These are phyloP conservation scores for Acer saccharum DNA, from an alignment of 345 rosid species.

Conservation along the genomic window DNA sequence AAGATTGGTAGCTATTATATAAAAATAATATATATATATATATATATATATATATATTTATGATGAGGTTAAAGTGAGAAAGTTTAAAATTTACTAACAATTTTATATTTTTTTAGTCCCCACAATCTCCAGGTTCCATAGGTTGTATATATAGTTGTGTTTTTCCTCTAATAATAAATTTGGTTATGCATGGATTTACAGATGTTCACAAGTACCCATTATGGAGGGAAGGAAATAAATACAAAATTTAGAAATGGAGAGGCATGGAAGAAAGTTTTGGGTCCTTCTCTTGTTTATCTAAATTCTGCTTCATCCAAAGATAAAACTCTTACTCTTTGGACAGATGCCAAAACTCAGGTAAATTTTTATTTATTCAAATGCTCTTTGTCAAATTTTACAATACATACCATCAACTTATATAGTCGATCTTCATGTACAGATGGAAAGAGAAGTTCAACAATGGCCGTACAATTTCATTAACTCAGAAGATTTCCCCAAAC, in stretches of 20 bases:
- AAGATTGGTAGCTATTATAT: too few species aligned
- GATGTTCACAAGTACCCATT: constrained; percentile 95
- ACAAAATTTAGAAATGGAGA: constrained; percentile 49
- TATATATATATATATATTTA: too few species aligned
- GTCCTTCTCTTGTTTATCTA: constrained; percentile 79
- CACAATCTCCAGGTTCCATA: too few species aligned
- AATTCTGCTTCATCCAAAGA: constrained; percentile 45
- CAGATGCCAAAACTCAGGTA: constrained; percentile 83
- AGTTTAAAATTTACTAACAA: too few species aligned
- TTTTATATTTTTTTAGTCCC: too few species aligned
- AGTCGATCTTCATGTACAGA: constrained; percentile 30
- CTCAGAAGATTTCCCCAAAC: constrained; percentile 55
- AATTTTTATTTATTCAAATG: background rate
- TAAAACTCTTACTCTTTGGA: constrained; percentile 47
- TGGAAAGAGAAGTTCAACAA: constrained; percentile 47
- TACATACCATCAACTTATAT: background rate
- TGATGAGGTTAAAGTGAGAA: too few species aligned
- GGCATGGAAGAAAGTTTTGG: constrained; percentile 82
- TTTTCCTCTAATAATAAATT: background rate
- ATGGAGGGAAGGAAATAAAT: constrained; percentile 61
- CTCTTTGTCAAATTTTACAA: too few species aligned
- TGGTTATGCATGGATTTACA: constrained; percentile 18
- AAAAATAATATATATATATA: too few species aligned
- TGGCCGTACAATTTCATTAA: constrained; percentile 74
- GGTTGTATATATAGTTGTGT: background rate